Evolutionary conservation across 495 filamentous ascomycete genomes (phyloP).

Genomic region (Podospora fimiseda): DNA sequence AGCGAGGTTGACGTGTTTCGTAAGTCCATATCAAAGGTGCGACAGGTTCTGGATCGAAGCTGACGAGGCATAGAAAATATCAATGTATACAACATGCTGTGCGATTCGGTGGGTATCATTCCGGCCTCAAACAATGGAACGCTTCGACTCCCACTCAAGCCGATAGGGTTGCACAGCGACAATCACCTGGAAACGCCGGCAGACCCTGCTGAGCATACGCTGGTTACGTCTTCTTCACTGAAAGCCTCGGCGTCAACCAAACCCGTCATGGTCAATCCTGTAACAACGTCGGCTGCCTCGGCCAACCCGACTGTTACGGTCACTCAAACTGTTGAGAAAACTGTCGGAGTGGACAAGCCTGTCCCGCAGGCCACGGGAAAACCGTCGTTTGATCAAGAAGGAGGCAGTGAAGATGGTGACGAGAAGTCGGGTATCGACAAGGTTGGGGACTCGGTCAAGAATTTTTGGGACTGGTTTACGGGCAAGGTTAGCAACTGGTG

Average conservation of each 20-base stretch:
- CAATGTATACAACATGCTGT: slow-evolving; percentile 93
- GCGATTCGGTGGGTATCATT: slow-evolving; percentile 66
- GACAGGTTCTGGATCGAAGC: neutral
- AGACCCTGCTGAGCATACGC: slow-evolving; percentile 20
- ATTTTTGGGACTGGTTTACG: slow-evolving; percentile 47
- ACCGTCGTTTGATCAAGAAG: slow-evolving; percentile 3
- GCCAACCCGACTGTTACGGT: slow-evolving; percentile 3
- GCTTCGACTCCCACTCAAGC: slow-evolving; percentile 65
- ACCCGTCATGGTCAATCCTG: slow-evolving; percentile 13
- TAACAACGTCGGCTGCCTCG: slow-evolving; percentile 2
- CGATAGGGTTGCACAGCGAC: slow-evolving; percentile 57
- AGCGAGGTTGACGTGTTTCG: slow-evolving; percentile 78
- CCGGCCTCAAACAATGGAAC: slow-evolving; percentile 82
- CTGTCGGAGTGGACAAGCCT: slow-evolving; percentile 17
- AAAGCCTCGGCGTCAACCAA: slow-evolving; percentile 16
- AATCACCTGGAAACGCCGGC: slow-evolving; percentile 24
- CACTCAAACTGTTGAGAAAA: slow-evolving; percentile 2
- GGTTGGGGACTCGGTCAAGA: slow-evolving; percentile 18
- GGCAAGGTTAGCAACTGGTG: slow-evolving; percentile 39
- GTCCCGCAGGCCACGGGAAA: slow-evolving; percentile 14
- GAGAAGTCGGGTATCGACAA: slow-evolving; percentile 16
- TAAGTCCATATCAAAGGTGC: too few relatives aligned
- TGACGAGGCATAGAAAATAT: slow-evolving; percentile 63
- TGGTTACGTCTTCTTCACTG: slow-evolving; percentile 4
- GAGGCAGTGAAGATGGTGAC: slow-evolving; percentile 11